Evolutionary conservation across 169 alveolate genomes (phyloP), one percentile per base, ranked within the genome.

Genomic region (Cryptosporidium ryanae): DNA sequence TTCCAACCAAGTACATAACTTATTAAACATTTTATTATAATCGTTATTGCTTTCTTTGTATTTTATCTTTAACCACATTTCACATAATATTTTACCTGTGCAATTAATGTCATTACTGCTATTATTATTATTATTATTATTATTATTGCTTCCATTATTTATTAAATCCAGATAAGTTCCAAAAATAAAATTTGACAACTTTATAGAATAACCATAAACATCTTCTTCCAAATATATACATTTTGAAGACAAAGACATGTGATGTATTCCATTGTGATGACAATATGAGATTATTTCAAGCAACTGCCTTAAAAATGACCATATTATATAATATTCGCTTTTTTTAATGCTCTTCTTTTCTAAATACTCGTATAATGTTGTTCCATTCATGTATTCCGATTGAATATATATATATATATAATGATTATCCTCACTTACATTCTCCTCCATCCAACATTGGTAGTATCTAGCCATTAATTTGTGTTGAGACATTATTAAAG

Each of bases 401-500:
- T 76, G 87, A n/a, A 76, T 76, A 55, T 59, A 76, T 7, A 76
- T 43, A 15, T 57, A 21, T 23, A 38, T 61, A 10, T 55, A 13
- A 48, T 61, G 65, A 59, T 55, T 57, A 34, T 55, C 43, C 25
- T 57, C 38, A 76, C 59, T 71, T 6, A 31, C 43, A 25, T n/a
- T 61, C 34, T 46, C 54, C 13, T 76, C 87, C 7, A 76, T 63
- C 87, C 87, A 76, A 76, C 87, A 76, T 55, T 76, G 87, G 23
- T 76, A 76, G 43, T 76, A 76, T 61, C 87, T 76, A 17, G 38
- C 71, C 59, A 76, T 76, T 34, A 38, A 76, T 17, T 70, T 55
- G 27, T 76, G 87, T 76, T 76, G 87, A 31, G 63, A 70, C 87
- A 76, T 76, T 55, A 61, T 63, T 59, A 76, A 59, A 23, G 87